Evolutionary conservation across 2,329 filamentous ascomycete genomes (phyloP), one percentile per base, ranked within the genome.

Genomic region (Sphaerulina musiva): DNA sequence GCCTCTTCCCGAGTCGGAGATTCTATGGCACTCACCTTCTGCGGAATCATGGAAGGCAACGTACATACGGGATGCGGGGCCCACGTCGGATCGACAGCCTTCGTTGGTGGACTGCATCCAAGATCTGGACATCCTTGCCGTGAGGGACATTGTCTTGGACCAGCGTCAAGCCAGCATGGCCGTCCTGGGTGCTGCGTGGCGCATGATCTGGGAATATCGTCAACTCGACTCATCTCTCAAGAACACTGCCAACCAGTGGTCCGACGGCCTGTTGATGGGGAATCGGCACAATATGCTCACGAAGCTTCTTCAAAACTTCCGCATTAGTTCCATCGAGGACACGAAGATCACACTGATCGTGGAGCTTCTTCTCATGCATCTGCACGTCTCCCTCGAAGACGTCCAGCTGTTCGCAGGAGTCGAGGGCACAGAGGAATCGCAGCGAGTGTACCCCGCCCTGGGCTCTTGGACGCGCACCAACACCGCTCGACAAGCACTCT

Each of bases 321-420:
- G 74, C 9, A 70, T 78, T 57, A 65, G 62, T 49, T 69, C 75
- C 39, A 65, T 61, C 8, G 51, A 69, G 54, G 67, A 67, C 46
- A 65, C 60, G 7, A 68, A 64, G 51, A 66, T 68, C 60, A 68
- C 70, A 6, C 56, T 76, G 54, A 63, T 72, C 14, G 72, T 78
- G 1, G 72, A 77, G 61, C 72, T 85, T 1, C 72, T 85, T 9
- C 72, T 83, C 53, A 79, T 86, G 74, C 80, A 85, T 62, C 72
- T 86, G 4, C 79, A 86, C 65, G 77, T 84, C 42, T 81, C 81
- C 0, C 71, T 86, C 2, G 79, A 84, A 59, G 83, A 86, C 54
- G 71, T 87, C 12, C 83, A 86, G 62, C 75, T 84, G 3, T 86
- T 87, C 59, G 80, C 82, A 0, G 84, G 84, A 4, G 83, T 84